Percentiles rank a stretch among this genome's conserved stretches.
Conservation (phyloP, 768 basidiomycete species). For the Lepiota venenata region DNA sequence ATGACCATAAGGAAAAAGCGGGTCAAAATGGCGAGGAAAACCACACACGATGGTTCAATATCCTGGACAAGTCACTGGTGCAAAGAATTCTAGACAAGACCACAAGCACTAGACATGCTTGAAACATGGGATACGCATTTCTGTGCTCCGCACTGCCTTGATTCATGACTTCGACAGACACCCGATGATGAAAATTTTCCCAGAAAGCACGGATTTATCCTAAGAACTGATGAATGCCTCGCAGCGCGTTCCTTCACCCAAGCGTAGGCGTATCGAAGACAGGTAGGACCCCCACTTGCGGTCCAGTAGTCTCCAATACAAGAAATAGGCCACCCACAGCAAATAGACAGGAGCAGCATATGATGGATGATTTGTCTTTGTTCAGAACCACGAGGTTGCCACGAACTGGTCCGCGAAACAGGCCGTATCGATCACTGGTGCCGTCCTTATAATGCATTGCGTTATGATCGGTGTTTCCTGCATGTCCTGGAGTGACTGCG, state of each 20-base stretch:
- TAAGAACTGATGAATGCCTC: background rate
- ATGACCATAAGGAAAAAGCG: background rate
- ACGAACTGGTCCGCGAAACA: background rate
- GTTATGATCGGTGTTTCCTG: background rate
- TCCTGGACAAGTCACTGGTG: background rate
- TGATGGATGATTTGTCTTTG: background rate
- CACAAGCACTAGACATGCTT: background rate
- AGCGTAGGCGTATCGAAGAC: too few species aligned
- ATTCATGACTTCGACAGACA: background rate
- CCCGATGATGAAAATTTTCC: background rate
- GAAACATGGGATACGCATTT: conserved; percentile 1
- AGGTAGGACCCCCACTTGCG: too few species aligned
- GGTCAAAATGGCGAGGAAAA: background rate
- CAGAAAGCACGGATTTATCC: background rate
- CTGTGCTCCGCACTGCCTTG: background rate
- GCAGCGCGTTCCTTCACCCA: too few species aligned
- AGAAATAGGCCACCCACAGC: background rate
- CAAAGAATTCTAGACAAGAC: background rate
- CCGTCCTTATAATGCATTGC: background rate
- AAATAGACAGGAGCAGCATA: background rate
- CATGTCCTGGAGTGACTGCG: background rate
- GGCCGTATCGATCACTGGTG: background rate
- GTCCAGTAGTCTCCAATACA: too few species aligned
- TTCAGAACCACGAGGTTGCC: conserved; percentile 3
- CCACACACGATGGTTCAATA: background rate